Evolutionary conservation across 2,329 filamentous ascomycete species (phyloP).

Genomic region (Fusarium musae): DNA sequence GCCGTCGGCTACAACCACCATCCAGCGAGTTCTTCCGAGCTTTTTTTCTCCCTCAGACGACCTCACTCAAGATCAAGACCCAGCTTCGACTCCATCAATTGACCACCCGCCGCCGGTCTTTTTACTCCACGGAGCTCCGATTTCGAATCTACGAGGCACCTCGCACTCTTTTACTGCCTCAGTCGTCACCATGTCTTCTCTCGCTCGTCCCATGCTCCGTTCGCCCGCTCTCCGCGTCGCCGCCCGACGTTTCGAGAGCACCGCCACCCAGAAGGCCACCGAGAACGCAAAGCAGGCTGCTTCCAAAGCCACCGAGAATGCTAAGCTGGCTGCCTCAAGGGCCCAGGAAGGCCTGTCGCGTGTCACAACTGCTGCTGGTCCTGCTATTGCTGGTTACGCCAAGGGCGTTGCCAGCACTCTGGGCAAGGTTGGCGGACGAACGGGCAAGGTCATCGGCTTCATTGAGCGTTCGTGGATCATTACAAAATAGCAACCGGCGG

Average conservation of each 20-base stretch:
- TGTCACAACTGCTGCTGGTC: constrained; percentile 82
- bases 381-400: constrained; percentile 77
- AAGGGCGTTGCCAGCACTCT: constrained; percentile 73
- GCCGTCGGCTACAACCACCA: constrained; percentile 42
- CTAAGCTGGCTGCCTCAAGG: constrained; percentile 63
- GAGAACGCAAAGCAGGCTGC: constrained; percentile 55
- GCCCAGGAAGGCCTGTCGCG: constrained; percentile 85
- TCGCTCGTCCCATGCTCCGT: constrained; percentile 59
- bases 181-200: constrained; percentile 49
- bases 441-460: constrained; percentile 80
- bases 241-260: constrained; percentile 71
- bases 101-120: constrained; percentile 45
- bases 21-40: constrained; percentile 59
- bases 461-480: constrained; percentile 79
- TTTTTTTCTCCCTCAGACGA: constrained; percentile 57
- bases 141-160: constrained; percentile 40
- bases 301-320: constrained; percentile 43
- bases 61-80: constrained; percentile 43
- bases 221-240: constrained; percentile 58
- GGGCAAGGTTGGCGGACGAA: constrained; percentile 83
- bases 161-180: constrained; percentile 37
- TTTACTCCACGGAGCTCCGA: constrained; percentile 44
- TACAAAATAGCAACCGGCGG: not conserved
- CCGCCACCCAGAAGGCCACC: constrained; percentile 59
- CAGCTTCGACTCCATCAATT: constrained; percentile 51